Evolutionary conservation across 352 stramenopile species (phyloP).

Genomic region (Phytopythium kandeliae): DNA sequence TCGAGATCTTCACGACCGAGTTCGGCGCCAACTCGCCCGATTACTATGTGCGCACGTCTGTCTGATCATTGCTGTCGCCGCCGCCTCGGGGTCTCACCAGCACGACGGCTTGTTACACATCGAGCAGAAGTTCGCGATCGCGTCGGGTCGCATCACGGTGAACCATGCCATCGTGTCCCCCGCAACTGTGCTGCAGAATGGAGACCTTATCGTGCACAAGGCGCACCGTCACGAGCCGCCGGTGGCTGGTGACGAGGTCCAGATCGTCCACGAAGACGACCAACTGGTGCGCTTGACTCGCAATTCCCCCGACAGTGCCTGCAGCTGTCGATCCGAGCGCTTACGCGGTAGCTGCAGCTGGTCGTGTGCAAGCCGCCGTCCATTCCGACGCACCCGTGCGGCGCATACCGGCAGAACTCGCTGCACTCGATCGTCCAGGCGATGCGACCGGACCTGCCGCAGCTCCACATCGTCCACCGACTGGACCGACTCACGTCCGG

Average conservation of each 20-base stretch:
- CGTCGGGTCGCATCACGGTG: constrained; percentile 92
- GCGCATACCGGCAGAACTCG: constrained; percentile 94
- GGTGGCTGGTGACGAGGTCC: constrained; percentile 79
- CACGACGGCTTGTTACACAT: constrained; percentile 2
- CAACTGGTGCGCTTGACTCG: constrained; percentile 41
- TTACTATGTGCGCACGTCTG: constrained; percentile 63
- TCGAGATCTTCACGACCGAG: constrained; percentile 89
- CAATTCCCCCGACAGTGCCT: neutral
- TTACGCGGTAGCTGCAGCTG: constrained; percentile 29
- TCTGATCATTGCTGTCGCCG: constrained; percentile 6
- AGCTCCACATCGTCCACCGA: constrained; percentile 91
- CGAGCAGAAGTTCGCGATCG: constrained; percentile 85
- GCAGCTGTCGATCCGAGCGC: neutral
- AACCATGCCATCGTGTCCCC: constrained; percentile 78
- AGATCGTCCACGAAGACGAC: constrained; percentile 73
- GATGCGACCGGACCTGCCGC: constrained; percentile 56
- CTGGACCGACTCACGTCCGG: constrained; percentile 96
- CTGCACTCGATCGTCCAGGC: constrained; percentile 80
- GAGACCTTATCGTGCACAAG: constrained; percentile 92
- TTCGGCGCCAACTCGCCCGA: constrained; percentile 81
- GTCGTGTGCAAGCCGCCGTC: constrained; percentile 89
- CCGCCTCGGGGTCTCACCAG: no score
- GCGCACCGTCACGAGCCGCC: constrained; percentile 96
- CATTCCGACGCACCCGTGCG: constrained; percentile 93
- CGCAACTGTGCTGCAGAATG: constrained; percentile 86